Percentiles rank a stretch among this genome's conserved stretches.
Evolutionary conservation across 2,329 filamentous ascomycete species (phyloP).

Genomic region (Trichoderma gracile): DNA sequence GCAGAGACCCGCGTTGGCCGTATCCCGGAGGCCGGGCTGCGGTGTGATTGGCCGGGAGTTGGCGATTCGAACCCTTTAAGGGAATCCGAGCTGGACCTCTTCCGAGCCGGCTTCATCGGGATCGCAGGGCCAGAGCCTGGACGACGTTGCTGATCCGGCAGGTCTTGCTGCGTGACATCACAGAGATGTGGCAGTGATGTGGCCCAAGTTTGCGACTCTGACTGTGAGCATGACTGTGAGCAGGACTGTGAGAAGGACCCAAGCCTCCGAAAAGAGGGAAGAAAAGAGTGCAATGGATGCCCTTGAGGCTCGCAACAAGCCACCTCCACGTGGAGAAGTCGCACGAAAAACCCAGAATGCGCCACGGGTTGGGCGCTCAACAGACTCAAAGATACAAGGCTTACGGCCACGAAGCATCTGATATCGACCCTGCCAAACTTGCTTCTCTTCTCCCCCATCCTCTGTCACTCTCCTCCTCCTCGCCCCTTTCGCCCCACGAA

Average conservation of each 20-base stretch:
- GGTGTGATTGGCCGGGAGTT: slow-evolving; percentile 16
- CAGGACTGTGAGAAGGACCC: neutral
- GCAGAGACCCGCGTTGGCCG: slow-evolving; percentile 10
- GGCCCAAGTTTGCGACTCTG: neutral
- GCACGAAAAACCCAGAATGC: neutral
- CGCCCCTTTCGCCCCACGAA: slow-evolving; percentile 16
- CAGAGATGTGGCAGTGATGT: neutral
- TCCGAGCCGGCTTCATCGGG: slow-evolving; percentile 15
- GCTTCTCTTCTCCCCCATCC: neutral
- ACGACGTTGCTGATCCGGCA: neutral
- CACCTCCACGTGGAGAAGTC: slow-evolving; percentile 11
- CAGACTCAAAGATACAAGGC: neutral
- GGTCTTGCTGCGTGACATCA: slow-evolving; percentile 16
- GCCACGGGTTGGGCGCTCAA: neutral
- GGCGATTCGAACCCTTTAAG: slow-evolving; percentile 5
- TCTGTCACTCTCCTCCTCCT: slow-evolving; percentile 1
- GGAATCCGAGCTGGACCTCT: slow-evolving; percentile 5
- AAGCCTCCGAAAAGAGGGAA: neutral
- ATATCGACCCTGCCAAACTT: too few relatives aligned
- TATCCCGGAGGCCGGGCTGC: slow-evolving; percentile 21
- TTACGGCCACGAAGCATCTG: too few relatives aligned
- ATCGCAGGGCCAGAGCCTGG: slow-evolving; percentile 1
- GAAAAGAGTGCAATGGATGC: neutral
- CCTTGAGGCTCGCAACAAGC: neutral
- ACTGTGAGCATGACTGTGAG: neutral